A percentile compares a stretch with the other conserved stretches of the same genome.
Conservation (phyloP, 1,284 basidiomycete species). For the Malassezia equina region DNA sequence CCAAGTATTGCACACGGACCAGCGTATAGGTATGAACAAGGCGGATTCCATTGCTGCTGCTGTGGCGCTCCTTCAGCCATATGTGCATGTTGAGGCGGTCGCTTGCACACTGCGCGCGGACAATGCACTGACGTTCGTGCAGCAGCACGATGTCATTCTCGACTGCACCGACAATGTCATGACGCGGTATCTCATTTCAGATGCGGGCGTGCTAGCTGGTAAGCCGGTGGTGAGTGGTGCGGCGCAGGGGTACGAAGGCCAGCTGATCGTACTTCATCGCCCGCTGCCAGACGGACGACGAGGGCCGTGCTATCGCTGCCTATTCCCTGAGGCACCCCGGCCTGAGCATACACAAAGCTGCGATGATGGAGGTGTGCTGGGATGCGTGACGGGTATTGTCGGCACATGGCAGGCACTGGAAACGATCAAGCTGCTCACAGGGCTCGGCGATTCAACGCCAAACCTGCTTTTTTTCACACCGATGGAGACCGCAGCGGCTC, state of each 20-base stretch:
- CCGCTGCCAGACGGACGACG: slow-evolving; percentile 36
- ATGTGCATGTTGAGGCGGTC: slow-evolving; percentile 25
- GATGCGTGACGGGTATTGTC: slow-evolving; percentile 78
- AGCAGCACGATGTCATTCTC: slow-evolving; percentile 59
- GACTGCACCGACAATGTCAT: slow-evolving; percentile 93
- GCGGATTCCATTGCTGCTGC: slow-evolving; percentile 64
- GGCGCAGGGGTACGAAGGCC: slow-evolving; percentile 81
- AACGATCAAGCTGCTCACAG: slow-evolving; percentile 58
- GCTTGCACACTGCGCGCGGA: slow-evolving; percentile 16
- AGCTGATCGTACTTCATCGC: slow-evolving; percentile 54
- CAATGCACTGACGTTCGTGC: slow-evolving; percentile 29
- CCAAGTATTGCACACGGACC: slow-evolving; percentile 78
- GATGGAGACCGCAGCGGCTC: slow-evolving; percentile 62
- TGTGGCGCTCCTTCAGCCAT: slow-evolving; percentile 30
- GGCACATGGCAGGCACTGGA: slow-evolving; percentile 85
- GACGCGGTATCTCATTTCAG: slow-evolving; percentile 88
- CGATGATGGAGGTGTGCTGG: slow-evolving; percentile 81
- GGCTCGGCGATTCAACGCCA: slow-evolving; percentile 49
- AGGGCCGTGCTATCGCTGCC: slow-evolving; percentile 86
- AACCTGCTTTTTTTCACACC: slow-evolving; percentile 65
- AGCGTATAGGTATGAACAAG: slow-evolving; percentile 69
- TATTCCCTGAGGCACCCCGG: slow-evolving; percentile 59
- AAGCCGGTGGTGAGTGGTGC: slow-evolving; percentile 84
- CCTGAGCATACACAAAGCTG: slow-evolving; percentile 55
- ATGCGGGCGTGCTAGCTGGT: slow-evolving; percentile 63